Percentiles rank a stretch among this genome's conserved stretches.
phyloP scores from a whole-genome alignment of 108 stramenopile species.

The Aurantiochytrium sp. region DNA sequence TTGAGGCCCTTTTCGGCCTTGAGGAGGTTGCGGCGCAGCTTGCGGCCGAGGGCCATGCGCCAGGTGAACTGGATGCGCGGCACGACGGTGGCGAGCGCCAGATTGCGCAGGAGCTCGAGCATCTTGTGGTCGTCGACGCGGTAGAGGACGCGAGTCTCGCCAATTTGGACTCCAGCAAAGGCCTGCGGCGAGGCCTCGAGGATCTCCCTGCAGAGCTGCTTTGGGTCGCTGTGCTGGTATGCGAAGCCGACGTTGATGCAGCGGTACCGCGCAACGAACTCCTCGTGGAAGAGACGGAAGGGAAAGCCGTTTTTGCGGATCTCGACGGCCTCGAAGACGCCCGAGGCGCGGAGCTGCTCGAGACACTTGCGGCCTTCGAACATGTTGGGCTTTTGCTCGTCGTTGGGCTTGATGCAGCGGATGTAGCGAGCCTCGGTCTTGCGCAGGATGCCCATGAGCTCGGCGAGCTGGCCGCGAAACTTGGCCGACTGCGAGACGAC shows the following conservation, averaged over 20 bases:
- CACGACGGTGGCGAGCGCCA: not conserved
- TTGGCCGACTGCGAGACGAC: slow-evolving; percentile 31
- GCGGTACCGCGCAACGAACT: slow-evolving; percentile 36
- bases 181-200: slow-evolving; percentile 30
- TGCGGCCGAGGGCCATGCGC: not conserved
- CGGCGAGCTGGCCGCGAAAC: slow-evolving; percentile 32
- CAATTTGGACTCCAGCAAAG: slow-evolving; percentile 44
- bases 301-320: slow-evolving; percentile 47
- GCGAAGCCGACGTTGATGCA: slow-evolving; percentile 33
- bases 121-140: slow-evolving; percentile 56
- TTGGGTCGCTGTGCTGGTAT: slow-evolving; percentile 1
- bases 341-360: slow-evolving; percentile 38
- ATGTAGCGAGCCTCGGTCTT: slow-evolving; percentile 48
- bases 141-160: slow-evolving; percentile 59
- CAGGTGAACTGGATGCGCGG: not conserved
- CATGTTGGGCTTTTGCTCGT: slow-evolving; percentile 65
- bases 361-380: slow-evolving; percentile 57
- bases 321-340: slow-evolving; percentile 41
- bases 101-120: slow-evolving; percentile 49
- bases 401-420: slow-evolving; percentile 63
- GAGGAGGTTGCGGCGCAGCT: not conserved
- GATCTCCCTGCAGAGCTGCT: not conserved
- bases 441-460: slow-evolving; percentile 29
- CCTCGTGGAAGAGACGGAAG: slow-evolving; percentile 35
- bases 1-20: not conserved